These are phyloP conservation scores for Rhodomyrtus psidioides DNA, from an alignment of 441 rosid species.

Conservation along the genomic window DNA sequence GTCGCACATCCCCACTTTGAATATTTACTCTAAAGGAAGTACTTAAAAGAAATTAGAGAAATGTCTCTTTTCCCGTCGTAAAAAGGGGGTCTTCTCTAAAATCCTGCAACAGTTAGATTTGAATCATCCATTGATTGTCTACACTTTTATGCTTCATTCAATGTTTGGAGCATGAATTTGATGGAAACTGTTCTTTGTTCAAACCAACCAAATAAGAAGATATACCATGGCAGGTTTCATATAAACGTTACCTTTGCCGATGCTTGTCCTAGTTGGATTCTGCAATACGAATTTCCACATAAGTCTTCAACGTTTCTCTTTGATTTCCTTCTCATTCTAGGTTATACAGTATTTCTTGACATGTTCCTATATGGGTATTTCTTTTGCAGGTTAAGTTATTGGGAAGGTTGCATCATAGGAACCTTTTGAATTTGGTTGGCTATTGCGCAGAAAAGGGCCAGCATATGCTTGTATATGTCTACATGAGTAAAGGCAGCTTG, in stretches of 20 bases:
- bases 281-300: not conserved
- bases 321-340: not conserved
- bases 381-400: conserved; percentile 77
- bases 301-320: not conserved
- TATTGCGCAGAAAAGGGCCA: conserved; percentile 94
- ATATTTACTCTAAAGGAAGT: not conserved
- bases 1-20: not conserved
- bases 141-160: not conserved
- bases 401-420: conserved; percentile 96
- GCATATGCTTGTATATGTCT: conserved; percentile 91
- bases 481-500: conserved; percentile 96
- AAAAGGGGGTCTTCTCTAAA: not conserved
- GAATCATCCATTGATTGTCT: not conserved
- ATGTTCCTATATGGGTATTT: not conserved
- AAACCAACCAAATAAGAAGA: not conserved
- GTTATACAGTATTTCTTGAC: not conserved
- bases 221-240: not conserved
- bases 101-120: not conserved
- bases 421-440: conserved; percentile 89
- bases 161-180: not conserved
- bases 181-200: not conserved
- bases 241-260: not conserved
- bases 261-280: not conserved
- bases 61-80: not conserved
- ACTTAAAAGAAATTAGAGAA: not conserved